Base-by-base conservation (phyloP, 257 asterid species). In the Solanum peruvianum region DNA sequence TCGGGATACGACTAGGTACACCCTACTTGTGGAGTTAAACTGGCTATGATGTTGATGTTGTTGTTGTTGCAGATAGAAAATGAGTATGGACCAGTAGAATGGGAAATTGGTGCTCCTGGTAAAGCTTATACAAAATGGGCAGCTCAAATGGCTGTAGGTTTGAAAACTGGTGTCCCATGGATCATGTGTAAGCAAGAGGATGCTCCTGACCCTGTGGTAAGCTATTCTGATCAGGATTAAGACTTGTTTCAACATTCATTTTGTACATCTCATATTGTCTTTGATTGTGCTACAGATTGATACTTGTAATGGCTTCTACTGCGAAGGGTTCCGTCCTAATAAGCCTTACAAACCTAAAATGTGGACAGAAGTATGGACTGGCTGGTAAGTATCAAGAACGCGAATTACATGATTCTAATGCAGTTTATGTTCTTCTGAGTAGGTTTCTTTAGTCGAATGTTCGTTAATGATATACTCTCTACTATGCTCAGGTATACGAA, bases 351-450 rank as follows among this genome's bases (percentile, higher is more conserved):
- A 94, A 25, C 99, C 99, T 4, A 96, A 96, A 88, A 96, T 96
- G 99, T 96, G 95, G 91, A 96, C 98, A 7, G 99, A 96, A 93
- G 91, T 85, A 76, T 96, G 98, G 99, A 94, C 95, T 83, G 98
- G 98, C 90, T 96, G 99, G 99, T 95, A 89, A 87, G 88, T 83
- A 18, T 6, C 84, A 80, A 80, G 42, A 47, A 15, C 18, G 18
- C 29, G 49, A 27, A 29, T 29, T 29, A 9, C 12, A 29, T 29
- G 67, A 47, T 3, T 80, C 21, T 27, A 80, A 27, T 62, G 5
- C 67, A 81, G 20, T 25, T 29, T 10, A 81, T 49, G 42, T 80
- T 78, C 56, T 75, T 45, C 25, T 80, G 18, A 27, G 56, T 14
- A 14, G 56, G 64, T 44, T 45, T 52, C 25, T 78, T 56, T 45